Conservation (phyloP, 305 asterid genomes). For the Solanum hybrid region DNA sequence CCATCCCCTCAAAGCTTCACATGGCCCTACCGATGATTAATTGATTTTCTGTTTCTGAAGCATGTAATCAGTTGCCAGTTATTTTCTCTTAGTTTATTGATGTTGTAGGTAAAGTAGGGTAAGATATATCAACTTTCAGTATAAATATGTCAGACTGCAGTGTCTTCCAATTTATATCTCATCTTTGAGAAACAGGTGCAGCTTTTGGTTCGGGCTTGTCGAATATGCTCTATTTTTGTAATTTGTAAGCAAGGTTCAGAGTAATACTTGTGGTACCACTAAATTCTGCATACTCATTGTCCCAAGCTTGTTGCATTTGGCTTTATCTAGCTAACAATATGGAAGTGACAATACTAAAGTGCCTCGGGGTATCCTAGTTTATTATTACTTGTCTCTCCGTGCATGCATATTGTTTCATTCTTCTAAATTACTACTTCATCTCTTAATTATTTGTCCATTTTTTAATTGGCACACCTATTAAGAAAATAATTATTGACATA, state of each 20-base stretch:
- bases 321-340: neutral
- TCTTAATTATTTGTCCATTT: no score
- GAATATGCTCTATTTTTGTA: neutral
- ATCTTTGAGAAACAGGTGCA: neutral
- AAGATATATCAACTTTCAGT: neutral
- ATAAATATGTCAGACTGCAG: neutral
- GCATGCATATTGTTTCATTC: neutral
- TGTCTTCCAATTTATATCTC: neutral
- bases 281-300: neutral
- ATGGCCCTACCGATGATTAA: neutral
- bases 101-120: neutral
- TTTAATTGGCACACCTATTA: no score
- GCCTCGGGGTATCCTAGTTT: neutral
- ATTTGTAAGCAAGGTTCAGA: neutral
- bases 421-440: neutral
- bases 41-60: neutral
- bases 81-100: neutral
- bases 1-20: neutral
- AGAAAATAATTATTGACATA: no score
- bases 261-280: neutral
- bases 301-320: neutral
- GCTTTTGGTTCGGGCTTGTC: neutral
- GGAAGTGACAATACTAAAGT: neutral
- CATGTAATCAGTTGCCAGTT: neutral
- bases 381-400: neutral